Evolutionary conservation across 352 stramenopile genomes (phyloP).

Genomic region (Pythium volutum): DNA sequence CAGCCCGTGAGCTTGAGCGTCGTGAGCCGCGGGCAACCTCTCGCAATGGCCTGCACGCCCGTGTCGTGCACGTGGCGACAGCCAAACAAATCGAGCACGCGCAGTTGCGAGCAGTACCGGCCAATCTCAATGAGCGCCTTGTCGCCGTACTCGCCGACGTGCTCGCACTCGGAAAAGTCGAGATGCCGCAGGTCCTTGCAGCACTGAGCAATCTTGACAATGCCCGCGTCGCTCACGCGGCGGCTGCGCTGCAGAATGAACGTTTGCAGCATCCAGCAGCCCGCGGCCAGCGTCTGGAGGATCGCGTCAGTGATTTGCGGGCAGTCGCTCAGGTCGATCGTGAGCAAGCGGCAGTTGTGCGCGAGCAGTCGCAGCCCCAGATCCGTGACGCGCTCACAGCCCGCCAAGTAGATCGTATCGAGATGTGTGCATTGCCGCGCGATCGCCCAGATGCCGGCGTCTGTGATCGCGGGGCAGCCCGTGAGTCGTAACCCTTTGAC

Average conservation of each 20-base stretch:
- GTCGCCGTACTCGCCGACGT: conserved; percentile 91
- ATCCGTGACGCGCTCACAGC: conserved; percentile 82
- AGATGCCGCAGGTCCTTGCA: conserved; percentile 77
- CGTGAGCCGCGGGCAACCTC: conserved; percentile 79
- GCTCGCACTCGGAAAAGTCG: conserved; percentile 84
- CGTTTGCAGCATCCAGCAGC: conserved; percentile 81
- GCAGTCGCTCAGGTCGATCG: conserved; percentile 86
- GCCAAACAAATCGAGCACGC: conserved; percentile 80
- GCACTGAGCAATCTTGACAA: conserved; percentile 87
- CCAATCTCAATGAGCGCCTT: conserved; percentile 89
- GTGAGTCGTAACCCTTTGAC: conserved; percentile 66
- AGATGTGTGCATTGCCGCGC: conserved; percentile 70
- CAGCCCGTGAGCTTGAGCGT: conserved; percentile 88
- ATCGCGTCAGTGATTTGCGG: conserved; percentile 78
- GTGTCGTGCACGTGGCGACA: conserved; percentile 86
- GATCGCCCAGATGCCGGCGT: conserved; percentile 86
- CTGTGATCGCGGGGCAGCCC: conserved; percentile 74
- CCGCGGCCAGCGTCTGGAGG: conserved; percentile 83
- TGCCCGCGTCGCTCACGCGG: conserved; percentile 74
- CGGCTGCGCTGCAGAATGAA: conserved; percentile 83
- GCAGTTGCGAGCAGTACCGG: conserved; percentile 69
- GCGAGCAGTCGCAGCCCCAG: conserved; percentile 87
- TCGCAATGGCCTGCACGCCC: conserved; percentile 76
- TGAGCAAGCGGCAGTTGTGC: conserved; percentile 80
- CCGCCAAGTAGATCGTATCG: conserved; percentile 71